Conservation (phyloP, 192 early-diverging fungal genomes). For the Gryganskiella cystojenkinii region DNA sequence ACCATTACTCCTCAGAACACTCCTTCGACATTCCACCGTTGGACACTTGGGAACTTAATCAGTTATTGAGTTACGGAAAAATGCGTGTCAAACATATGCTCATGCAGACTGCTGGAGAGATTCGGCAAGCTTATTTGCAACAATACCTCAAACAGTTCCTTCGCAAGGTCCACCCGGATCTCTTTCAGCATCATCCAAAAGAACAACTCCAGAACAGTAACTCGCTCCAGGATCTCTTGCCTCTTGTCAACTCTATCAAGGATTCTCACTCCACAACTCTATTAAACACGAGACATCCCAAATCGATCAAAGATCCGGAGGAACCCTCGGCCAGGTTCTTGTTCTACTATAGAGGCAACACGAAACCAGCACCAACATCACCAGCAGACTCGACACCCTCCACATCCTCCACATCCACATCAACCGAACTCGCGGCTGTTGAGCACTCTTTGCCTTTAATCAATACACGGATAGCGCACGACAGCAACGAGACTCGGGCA, state of each 20-base stretch:
- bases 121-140: slow-evolving; percentile 30
- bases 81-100: neutral
- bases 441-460: slow-evolving; percentile 27
- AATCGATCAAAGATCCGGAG: no score
- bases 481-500: neutral
- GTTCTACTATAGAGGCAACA: slow-evolving; percentile 25
- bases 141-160: slow-evolving; percentile 39
- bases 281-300: no score
- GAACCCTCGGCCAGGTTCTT: slow-evolving; percentile 3
- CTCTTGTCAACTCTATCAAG: slow-evolving; percentile 18
- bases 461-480: neutral
- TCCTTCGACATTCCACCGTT: no score
- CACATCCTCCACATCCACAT: neutral
- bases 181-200: slow-evolving; percentile 45
- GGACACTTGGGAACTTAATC: no score
- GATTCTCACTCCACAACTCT: neutral
- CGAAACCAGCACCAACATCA: neutral
- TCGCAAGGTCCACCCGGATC: slow-evolving; percentile 37
- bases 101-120: slow-evolving; percentile 1
- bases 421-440: slow-evolving; percentile 7
- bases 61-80: no score
- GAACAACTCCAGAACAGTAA: slow-evolving; percentile 45
- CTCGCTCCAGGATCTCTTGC: slow-evolving; percentile 34
- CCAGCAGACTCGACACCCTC: neutral
- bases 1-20: no score